phyloP scores from a whole-genome alignment of 352 stramenopile species.

The Pythium sp. region DNA sequence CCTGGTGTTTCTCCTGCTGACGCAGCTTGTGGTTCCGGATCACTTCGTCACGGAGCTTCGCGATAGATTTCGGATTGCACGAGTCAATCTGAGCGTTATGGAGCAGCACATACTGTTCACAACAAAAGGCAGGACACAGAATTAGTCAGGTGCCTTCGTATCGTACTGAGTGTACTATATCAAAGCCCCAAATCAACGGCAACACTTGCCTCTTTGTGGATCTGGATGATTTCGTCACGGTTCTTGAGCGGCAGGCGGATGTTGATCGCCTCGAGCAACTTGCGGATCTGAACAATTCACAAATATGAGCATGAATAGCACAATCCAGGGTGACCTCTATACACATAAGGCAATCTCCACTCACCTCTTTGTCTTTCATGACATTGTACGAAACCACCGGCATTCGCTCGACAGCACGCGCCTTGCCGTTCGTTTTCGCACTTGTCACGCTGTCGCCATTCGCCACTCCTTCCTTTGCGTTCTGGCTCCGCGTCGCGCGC shows the following conservation, averaged over 20 bases:
- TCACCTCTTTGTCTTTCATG: conserved; percentile 83
- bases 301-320: neutral
- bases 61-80: conserved; percentile 62
- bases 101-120: conserved; percentile 65
- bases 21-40: conserved; percentile 61
- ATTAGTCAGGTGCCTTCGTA: neutral
- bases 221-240: conserved; percentile 84
- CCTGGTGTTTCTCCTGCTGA: conserved; percentile 57
- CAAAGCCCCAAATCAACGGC: neutral
- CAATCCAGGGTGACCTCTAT: neutral
- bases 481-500: neutral
- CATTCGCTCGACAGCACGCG: conserved; percentile 42
- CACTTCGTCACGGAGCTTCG: conserved; percentile 67
- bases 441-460: neutral
- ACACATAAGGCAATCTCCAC: neutral
- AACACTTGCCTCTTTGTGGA: conserved; percentile 63
- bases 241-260: conserved; percentile 61
- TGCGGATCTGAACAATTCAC: conserved; percentile 33
- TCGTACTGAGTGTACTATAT: neutral
- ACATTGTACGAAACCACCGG: conserved; percentile 81
- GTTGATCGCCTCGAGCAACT: conserved; percentile 69
- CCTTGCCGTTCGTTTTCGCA: conserved; percentile 9
- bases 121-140: neutral
- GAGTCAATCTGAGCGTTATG: conserved; percentile 81
- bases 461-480: neutral